These are phyloP conservation scores for Aspergillus ustus DNA, from an alignment of 2,329 filamentous ascomycete genomes.

Conservation along the genomic window DNA sequence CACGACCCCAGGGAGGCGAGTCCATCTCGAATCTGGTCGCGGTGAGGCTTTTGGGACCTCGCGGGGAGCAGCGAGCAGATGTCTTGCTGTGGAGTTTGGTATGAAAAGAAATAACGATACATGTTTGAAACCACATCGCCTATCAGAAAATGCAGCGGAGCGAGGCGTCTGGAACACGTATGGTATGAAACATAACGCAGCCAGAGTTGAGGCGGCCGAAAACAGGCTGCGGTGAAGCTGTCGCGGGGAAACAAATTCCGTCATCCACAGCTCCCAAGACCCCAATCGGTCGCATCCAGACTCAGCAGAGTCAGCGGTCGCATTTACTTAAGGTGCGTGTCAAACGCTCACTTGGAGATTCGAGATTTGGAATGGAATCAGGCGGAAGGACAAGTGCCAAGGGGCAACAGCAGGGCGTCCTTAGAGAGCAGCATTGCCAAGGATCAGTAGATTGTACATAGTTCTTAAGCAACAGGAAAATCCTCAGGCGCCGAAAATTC, in stretches of 20 bases:
- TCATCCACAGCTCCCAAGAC: slow-evolving; percentile 14
- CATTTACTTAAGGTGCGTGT: background rate
- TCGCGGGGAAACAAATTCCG: slow-evolving; percentile 23
- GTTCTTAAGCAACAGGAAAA: background rate
- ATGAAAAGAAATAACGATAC: background rate
- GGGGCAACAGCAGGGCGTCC: background rate
- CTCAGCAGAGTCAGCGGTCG: background rate
- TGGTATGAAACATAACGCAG: slow-evolving; percentile 16
- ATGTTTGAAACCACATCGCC: background rate
- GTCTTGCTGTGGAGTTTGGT: background rate
- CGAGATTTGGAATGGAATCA: slow-evolving; percentile 4
- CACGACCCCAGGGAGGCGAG: slow-evolving; percentile 26
- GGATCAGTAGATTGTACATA: slow-evolving; percentile 5
- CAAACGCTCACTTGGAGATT: background rate
- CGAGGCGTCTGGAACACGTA: slow-evolving; percentile 6
- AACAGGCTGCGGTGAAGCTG: slow-evolving; percentile 42
- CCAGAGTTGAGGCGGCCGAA: slow-evolving; percentile 28
- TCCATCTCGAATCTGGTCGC: slow-evolving; percentile 29
- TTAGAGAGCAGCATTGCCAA: slow-evolving; percentile 4
- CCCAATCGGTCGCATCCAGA: slow-evolving; percentile 12
- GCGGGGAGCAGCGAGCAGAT: background rate
- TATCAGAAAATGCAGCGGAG: background rate
- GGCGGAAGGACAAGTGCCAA: slow-evolving; percentile 1
- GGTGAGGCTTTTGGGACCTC: slow-evolving; percentile 35
- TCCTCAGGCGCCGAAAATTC: slow-evolving; percentile 6